These are phyloP conservation scores for Solanum piurae DNA, from an alignment of 257 asterid species.

Conservation along the genomic window DNA sequence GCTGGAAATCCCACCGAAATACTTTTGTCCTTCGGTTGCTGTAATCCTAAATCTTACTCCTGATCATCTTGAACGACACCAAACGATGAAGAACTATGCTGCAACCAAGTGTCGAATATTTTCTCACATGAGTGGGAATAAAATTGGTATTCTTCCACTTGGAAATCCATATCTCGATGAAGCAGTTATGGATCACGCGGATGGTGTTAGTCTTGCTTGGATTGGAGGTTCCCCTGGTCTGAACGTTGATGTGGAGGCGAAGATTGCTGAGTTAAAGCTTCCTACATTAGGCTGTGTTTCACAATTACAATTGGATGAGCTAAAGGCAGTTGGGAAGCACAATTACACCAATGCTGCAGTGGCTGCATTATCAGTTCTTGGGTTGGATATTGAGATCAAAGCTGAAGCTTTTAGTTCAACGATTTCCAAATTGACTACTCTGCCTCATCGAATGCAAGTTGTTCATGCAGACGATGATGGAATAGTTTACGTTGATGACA, in stretches of 20 bases:
- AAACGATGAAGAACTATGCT: slow-evolving; percentile 23
- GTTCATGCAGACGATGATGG: slow-evolving; percentile 16
- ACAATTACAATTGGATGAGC: slow-evolving; percentile 8
- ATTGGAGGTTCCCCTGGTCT: slow-evolving; percentile 27
- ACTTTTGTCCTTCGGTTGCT: slow-evolving; percentile 28
- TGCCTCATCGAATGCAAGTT: slow-evolving; percentile 30
- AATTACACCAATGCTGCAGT: slow-evolving; percentile 26
- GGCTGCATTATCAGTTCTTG: slow-evolving; percentile 24
- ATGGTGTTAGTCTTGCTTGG: slow-evolving; percentile 19
- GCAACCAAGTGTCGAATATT: slow-evolving; percentile 20
- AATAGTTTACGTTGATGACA: slow-evolving; percentile 24
- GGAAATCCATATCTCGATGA: slow-evolving; percentile 25
- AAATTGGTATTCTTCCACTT: slow-evolving; percentile 26
- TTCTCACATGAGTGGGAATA: slow-evolving; percentile 18
- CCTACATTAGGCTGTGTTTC: slow-evolving; percentile 10
- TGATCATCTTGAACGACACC: slow-evolving; percentile 40
- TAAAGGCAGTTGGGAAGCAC: slow-evolving; percentile 27
- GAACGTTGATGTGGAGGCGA: slow-evolving; percentile 10
- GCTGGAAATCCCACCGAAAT: slow-evolving; percentile 28
- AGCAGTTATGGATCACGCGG: slow-evolving; percentile 7
- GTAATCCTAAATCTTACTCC: slow-evolving; percentile 32
- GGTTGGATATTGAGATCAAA: slow-evolving; percentile 19
- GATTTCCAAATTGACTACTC: slow-evolving; percentile 17
- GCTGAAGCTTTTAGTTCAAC: slow-evolving; percentile 10
- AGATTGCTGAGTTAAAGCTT: slow-evolving; percentile 15